Percentiles rank a stretch among this genome's conserved stretches.
Evolutionary conservation across 2,329 filamentous ascomycete genomes (phyloP).

Genomic region (Claviceps pusilla): DNA sequence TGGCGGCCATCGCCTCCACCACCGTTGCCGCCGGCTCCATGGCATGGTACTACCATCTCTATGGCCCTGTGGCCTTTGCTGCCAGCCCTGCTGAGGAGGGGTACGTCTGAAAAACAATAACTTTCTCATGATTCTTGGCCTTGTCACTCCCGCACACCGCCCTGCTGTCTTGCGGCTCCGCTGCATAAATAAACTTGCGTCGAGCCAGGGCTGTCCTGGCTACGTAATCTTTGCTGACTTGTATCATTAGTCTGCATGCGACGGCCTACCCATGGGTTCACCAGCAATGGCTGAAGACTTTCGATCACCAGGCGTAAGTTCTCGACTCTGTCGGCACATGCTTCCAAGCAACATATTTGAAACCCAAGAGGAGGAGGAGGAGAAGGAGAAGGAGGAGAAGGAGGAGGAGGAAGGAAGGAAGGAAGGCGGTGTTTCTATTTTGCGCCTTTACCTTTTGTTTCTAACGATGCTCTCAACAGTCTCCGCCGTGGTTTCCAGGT

Average conservation of each 20-base stretch:
- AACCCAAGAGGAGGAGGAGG: neutral
- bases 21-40: slow-evolving; percentile 75
- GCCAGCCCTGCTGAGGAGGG: slow-evolving; percentile 94
- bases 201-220: slow-evolving; percentile 3
- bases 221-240: slow-evolving; percentile 15
- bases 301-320: slow-evolving; percentile 86
- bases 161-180: neutral
- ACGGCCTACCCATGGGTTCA: slow-evolving; percentile 95
- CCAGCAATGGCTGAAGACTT: slow-evolving; percentile 81
- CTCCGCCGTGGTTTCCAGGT: slow-evolving; percentile 99
- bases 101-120: slow-evolving; percentile 44
- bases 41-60: slow-evolving; percentile 95
- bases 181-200: slow-evolving; percentile 13
- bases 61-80: slow-evolving; percentile 74
- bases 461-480: slow-evolving; percentile 28
- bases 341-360: neutral
- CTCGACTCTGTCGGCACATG: neutral
- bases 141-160: neutral
- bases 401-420: no score
- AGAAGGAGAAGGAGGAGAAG: no score
- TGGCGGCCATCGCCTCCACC: slow-evolving; percentile 75
- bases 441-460: neutral
- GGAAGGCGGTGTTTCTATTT: neutral
- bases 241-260: slow-evolving; percentile 59
- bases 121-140: neutral